These are phyloP conservation scores for Aspergillus biplanus DNA, from an alignment of 495 filamentous ascomycete species.

Conservation along the genomic window DNA sequence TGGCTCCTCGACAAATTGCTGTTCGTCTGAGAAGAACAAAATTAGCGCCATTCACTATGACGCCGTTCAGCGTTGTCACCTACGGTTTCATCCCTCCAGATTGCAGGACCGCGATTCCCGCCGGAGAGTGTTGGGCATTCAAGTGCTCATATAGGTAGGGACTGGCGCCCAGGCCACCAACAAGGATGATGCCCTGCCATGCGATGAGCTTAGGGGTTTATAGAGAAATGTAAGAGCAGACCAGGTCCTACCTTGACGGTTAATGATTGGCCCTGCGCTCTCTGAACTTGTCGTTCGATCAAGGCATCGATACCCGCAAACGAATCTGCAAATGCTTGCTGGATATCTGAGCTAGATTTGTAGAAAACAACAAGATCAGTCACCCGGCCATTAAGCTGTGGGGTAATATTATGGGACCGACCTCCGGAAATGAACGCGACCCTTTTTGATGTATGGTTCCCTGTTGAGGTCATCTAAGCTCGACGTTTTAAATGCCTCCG, in stretches of 20 bases:
- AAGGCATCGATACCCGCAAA: slow-evolving; percentile 12
- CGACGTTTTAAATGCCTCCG: slow-evolving; percentile 13
- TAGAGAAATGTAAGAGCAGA: too few relatives aligned
- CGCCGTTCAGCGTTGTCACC: background rate
- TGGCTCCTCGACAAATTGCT: slow-evolving; percentile 11
- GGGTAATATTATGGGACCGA: background rate
- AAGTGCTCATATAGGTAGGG: slow-evolving; percentile 17
- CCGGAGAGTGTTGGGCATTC: slow-evolving; percentile 10
- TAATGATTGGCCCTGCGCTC: slow-evolving; percentile 8
- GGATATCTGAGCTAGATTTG: slow-evolving; percentile 12
- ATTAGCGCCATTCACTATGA: background rate
- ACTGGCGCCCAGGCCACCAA: slow-evolving; percentile 17
- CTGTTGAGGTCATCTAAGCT: slow-evolving; percentile 16
- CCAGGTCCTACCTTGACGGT: slow-evolving; percentile 7
- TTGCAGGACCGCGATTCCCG: slow-evolving; percentile 9
- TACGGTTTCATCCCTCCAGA: slow-evolving; percentile 17
- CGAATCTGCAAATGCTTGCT: slow-evolving; percentile 12
- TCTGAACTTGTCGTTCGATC: slow-evolving; percentile 9
- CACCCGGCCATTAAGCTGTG: background rate
- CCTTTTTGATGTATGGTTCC: slow-evolving; percentile 19
- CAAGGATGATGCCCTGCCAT: slow-evolving; percentile 15
- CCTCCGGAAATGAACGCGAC: slow-evolving; percentile 13
- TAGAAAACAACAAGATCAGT: background rate
- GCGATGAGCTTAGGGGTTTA: too few relatives aligned
- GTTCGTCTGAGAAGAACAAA: slow-evolving; percentile 5